Conservation (phyloP, 805 yeast species). For the Candida arabinofermentans region DNA sequence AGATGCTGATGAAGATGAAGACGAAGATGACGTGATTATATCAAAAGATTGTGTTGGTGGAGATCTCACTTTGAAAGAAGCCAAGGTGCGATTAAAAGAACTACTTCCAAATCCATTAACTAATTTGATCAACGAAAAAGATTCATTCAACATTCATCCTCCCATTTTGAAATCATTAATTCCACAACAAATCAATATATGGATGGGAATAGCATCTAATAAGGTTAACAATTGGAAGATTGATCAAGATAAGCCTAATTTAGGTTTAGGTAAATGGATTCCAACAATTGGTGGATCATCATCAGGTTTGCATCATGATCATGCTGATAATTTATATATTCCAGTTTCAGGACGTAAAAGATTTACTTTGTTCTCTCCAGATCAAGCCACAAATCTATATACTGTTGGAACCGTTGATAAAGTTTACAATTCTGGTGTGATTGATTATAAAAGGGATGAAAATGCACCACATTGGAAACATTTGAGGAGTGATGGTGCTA, state of each 20-base stretch:
- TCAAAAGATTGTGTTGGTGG: conserved; percentile 16
- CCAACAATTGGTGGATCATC: conserved; percentile 52
- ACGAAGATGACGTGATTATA: conserved; percentile 8
- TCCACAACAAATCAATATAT: conserved; percentile 71
- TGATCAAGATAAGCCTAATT: conserved; percentile 18
- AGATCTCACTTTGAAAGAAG: conserved; percentile 32
- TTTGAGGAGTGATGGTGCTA: conserved; percentile 59
- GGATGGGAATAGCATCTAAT: conserved; percentile 53
- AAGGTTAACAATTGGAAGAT: conserved; percentile 5
- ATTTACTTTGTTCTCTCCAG: conserved; percentile 64
- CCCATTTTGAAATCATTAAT: conserved; percentile 37
- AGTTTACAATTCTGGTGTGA: conserved; percentile 58
- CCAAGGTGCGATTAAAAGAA: conserved; percentile 41
- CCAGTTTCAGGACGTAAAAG: conserved; percentile 58
- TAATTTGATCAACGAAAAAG: conserved; percentile 27
- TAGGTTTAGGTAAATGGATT: conserved; percentile 49
- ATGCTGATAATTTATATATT: conserved; percentile 70
- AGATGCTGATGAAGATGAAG: conserved; percentile 14
- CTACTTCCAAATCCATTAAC: conserved; percentile 63
- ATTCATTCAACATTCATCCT: conserved; percentile 39
- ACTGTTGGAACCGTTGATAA: conserved; percentile 61
- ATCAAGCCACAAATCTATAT: conserved; percentile 52
- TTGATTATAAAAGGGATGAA: conserved; percentile 53
- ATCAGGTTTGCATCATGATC: conserved; percentile 78
- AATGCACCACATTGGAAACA: conserved; percentile 62